These are phyloP conservation scores for Beauveria australis DNA, from an alignment of 2,329 filamentous ascomycete genomes.

Conservation along the genomic window DNA sequence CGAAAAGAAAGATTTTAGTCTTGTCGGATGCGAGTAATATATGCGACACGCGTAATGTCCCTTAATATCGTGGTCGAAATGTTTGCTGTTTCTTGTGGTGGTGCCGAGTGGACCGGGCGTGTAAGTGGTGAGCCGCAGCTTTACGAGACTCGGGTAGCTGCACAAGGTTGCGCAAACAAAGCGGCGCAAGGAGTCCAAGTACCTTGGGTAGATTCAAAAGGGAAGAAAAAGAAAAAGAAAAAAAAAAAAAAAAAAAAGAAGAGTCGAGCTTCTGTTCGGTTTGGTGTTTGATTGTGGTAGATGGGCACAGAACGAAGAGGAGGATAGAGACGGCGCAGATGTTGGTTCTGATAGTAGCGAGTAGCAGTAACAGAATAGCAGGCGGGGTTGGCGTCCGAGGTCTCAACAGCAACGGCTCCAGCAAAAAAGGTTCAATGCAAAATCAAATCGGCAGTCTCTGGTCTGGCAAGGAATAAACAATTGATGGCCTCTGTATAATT, in stretches of 20 bases:
- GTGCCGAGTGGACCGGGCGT: slow-evolving; percentile 4
- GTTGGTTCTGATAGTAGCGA: not conserved
- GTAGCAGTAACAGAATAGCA: not conserved
- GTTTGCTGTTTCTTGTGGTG: slow-evolving; percentile 8
- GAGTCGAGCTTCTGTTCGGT: not conserved
- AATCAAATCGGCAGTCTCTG: not conserved
- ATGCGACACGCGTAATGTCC: not conserved
- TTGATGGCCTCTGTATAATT: not conserved
- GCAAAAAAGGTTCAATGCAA: not conserved
- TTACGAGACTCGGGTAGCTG: not conserved
- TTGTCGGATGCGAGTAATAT: not conserved
- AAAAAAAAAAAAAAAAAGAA: too few relatives aligned
- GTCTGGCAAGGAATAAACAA: not conserved
- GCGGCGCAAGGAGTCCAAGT: not conserved
- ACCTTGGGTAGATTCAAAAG: not conserved
- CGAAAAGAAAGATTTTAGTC: not conserved
- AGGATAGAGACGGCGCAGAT: not conserved
- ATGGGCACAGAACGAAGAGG: not conserved
- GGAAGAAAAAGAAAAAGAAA: not conserved
- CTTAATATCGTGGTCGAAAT: slow-evolving; percentile 6
- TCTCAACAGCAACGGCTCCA: not conserved
- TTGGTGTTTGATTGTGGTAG: not conserved
- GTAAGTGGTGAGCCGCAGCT: slow-evolving; percentile 5
- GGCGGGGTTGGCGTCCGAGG: not conserved
- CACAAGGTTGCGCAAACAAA: not conserved